These are phyloP conservation scores for Alternaria consortialis DNA, from an alignment of 2,329 filamentous ascomycete species.

Conservation along the genomic window DNA sequence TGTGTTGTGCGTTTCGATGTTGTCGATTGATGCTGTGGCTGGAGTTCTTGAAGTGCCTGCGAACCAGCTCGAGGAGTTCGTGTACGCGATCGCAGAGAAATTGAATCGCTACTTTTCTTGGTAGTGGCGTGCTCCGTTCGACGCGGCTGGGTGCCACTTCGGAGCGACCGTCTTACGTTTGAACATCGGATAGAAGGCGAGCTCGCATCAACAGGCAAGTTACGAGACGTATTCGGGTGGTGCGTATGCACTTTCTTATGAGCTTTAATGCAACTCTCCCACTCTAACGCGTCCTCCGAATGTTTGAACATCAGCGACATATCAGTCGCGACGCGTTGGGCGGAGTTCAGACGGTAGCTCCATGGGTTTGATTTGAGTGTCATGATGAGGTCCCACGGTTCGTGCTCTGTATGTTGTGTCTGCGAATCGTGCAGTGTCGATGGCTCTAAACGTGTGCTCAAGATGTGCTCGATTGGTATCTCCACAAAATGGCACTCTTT, in stretches of 20 bases:
- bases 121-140: neutral
- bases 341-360: constrained; percentile 37
- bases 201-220: constrained; percentile 7
- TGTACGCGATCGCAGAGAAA: neutral
- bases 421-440: constrained; percentile 35
- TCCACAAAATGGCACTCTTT: constrained; percentile 37
- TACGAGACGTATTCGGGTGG: constrained; percentile 2
- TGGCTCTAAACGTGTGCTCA: constrained; percentile 13
- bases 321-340: constrained; percentile 22
- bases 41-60: neutral
- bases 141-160: neutral
- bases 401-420: constrained; percentile 16
- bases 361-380: constrained; percentile 19
- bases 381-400: constrained; percentile 36
- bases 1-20: constrained; percentile 1
- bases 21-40: neutral
- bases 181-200: neutral
- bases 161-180: neutral
- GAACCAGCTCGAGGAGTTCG: neutral
- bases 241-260: constrained; percentile 1
- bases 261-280: constrained; percentile 26
- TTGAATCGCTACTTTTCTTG: neutral
- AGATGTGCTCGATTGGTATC: constrained; percentile 37
- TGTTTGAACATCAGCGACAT: constrained; percentile 34
- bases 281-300: constrained; percentile 31